These are phyloP conservation scores for Gnaphalium uliginosum DNA, from an alignment of 129 eudicot species.

Conservation along the genomic window DNA sequence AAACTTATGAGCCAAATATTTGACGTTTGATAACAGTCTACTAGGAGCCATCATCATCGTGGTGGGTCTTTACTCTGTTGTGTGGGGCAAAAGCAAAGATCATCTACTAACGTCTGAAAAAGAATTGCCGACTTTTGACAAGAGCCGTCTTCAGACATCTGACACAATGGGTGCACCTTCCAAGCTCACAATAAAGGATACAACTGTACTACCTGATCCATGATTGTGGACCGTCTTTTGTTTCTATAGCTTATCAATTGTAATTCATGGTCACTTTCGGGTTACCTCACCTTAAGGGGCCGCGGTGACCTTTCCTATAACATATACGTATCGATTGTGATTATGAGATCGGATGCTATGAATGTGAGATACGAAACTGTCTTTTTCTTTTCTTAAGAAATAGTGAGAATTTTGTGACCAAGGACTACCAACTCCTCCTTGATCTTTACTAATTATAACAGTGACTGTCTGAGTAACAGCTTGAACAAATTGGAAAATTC, in stretches of 20 bases:
- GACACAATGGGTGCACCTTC: constrained; percentile 28
- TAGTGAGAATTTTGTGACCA: too few relatives aligned
- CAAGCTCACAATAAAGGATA: constrained; percentile 14
- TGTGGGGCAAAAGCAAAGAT: constrained; percentile 96
- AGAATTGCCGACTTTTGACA: constrained; percentile 50
- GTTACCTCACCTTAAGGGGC: constrained; percentile 18
- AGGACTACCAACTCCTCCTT: too few relatives aligned
- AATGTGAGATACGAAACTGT: too few relatives aligned
- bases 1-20: background rate
- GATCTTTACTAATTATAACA: too few relatives aligned
- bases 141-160: background rate
- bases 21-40: constrained; percentile 47
- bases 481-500: too few relatives aligned
- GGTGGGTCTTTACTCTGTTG: constrained; percentile 84
- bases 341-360: background rate
- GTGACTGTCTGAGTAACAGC: too few relatives aligned
- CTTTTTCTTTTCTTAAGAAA: too few relatives aligned
- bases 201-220: constrained; percentile 26
- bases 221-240: constrained; percentile 12
- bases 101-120: constrained; percentile 35
- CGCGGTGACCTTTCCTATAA: constrained; percentile 5
- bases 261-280: constrained; percentile 7
- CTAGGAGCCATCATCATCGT: constrained; percentile 81
- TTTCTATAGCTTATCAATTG: background rate
- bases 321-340: background rate